These are phyloP conservation scores for Kodamaea restingae DNA, from an alignment of 805 yeast genomes.

Conservation along the genomic window DNA sequence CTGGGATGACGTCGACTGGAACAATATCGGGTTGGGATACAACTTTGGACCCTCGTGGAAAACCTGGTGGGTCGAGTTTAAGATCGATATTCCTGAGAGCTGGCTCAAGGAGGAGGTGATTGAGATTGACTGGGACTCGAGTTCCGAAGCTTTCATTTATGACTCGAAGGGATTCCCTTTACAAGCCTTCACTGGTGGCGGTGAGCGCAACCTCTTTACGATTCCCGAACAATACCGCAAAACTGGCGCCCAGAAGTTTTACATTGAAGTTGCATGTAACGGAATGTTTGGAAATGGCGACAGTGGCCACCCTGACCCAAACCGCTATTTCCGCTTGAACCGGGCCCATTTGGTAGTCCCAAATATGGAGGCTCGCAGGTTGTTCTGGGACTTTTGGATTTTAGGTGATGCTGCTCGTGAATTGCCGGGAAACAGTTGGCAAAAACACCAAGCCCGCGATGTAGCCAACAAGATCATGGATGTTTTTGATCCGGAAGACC, in stretches of 20 bases:
- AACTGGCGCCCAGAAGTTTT: constrained; percentile 58
- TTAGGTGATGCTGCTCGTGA: constrained; percentile 91
- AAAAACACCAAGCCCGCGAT: constrained; percentile 76
- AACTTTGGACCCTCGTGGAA: constrained; percentile 95
- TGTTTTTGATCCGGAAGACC: constrained; percentile 69
- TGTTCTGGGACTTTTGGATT: constrained; percentile 80
- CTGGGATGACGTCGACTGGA: constrained; percentile 44
- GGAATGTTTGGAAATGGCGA: constrained; percentile 82
- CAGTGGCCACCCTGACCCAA: constrained; percentile 67
- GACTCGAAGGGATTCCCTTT: constrained; percentile 59
- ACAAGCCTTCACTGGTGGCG: constrained; percentile 86
- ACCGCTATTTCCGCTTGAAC: constrained; percentile 63
- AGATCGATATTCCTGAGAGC: constrained; percentile 56
- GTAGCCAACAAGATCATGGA: constrained; percentile 82
- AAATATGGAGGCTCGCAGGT: constrained; percentile 71
- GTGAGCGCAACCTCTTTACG: constrained; percentile 71
- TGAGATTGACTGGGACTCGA: constrained; percentile 78
- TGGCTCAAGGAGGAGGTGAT: constrained; percentile 55
- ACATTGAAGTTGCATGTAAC: constrained; percentile 87
- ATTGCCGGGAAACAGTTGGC: constrained; percentile 69
- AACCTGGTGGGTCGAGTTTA: constrained; percentile 86
- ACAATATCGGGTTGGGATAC: constrained; percentile 63
- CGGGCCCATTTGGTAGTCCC: constrained; percentile 80
- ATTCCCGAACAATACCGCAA: constrained; percentile 47
- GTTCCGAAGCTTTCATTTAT: constrained; percentile 82